A percentile compares a stretch with the other conserved stretches of the same genome.
Evolutionary conservation across 768 basidiomycete genomes (phyloP).

Genomic region (Agaricus bisporus): DNA sequence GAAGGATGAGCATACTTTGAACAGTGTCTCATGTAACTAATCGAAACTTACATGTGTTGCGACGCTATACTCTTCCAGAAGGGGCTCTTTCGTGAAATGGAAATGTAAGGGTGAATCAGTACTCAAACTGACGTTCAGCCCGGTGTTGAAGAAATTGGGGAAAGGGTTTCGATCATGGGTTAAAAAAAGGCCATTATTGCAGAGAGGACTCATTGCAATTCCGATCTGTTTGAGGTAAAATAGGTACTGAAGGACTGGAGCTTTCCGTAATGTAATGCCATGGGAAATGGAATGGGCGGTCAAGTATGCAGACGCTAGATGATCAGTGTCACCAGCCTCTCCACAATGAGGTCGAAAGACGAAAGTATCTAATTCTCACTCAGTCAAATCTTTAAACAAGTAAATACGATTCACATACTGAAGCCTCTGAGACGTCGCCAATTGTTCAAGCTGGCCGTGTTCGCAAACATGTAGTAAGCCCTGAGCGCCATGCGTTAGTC

Average conservation of each 20-base stretch:
- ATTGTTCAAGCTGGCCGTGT: constrained; percentile 90
- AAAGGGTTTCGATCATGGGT: constrained; percentile 96
- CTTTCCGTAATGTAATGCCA: constrained; percentile 94
- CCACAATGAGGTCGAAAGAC: constrained; percentile 96
- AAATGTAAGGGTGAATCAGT: constrained; percentile 96
- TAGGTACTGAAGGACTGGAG: constrained; percentile 93
- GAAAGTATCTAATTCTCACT: constrained; percentile 68
- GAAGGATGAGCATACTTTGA: not conserved
- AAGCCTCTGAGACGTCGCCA: constrained; percentile 88
- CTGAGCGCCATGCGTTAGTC: constrained; percentile 28
- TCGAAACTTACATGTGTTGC: constrained; percentile 76
- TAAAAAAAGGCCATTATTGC: constrained; percentile 96
- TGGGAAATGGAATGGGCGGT: constrained; percentile 98
- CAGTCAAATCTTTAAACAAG: not conserved
- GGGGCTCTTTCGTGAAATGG: constrained; percentile 95
- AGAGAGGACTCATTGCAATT: constrained; percentile 97
- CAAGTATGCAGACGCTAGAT: constrained; percentile 92
- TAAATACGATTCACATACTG: constrained; percentile 49
- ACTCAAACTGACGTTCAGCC: constrained; percentile 92
- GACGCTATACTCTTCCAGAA: constrained; percentile 96
- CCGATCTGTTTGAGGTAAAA: constrained; percentile 99
- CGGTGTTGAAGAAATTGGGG: constrained; percentile 94
- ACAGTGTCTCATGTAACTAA: not conserved
- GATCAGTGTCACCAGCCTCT: constrained; percentile 97
- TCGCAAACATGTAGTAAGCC: constrained; percentile 98